Percentiles rank a stretch among this genome's conserved stretches.
These are phyloP conservation scores for Barnettozyma pratensis DNA, from an alignment of 805 yeast species.

Conservation along the genomic window DNA sequence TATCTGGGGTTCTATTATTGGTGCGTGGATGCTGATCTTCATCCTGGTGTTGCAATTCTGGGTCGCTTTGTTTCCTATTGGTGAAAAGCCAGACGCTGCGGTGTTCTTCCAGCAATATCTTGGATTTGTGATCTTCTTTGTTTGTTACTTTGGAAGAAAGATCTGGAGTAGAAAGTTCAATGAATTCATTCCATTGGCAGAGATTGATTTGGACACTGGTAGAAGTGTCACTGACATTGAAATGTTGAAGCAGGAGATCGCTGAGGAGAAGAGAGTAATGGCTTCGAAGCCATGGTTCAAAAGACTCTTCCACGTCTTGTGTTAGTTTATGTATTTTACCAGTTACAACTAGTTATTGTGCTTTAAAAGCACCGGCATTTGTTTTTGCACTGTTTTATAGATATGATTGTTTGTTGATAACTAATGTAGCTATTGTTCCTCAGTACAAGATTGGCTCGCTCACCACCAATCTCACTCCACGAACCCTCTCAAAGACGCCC, in stretches of 20 bases:
- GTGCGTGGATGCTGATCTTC: conserved; percentile 30
- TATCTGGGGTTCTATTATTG: conserved; percentile 35
- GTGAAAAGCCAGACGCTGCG: conserved; percentile 29
- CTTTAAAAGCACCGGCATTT: too few species aligned
- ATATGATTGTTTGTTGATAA: too few species aligned
- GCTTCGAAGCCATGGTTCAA: conserved; percentile 40
- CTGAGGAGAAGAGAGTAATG: conserved; percentile 49
- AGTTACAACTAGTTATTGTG: too few species aligned
- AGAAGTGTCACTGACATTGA: conserved; percentile 58
- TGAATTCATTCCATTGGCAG: conserved; percentile 37
- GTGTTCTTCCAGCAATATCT: conserved; percentile 36
- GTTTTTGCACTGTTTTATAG: too few species aligned
- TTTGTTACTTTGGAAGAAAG: conserved; percentile 37
- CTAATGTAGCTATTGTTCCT: too few species aligned
- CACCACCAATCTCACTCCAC: too few species aligned
- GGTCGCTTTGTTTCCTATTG: conserved; percentile 43
- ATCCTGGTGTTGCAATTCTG: conserved; percentile 43
- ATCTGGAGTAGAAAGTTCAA: conserved; percentile 37
- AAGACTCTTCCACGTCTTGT: conserved; percentile 52
- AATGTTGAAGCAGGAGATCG: conserved; percentile 48
- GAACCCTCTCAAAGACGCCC: too few species aligned
- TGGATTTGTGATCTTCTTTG: conserved; percentile 37
- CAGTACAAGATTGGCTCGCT: too few species aligned
- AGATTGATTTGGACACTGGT: conserved; percentile 60
- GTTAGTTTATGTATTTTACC: conserved; percentile 19